Percentiles rank a stretch among this genome's conserved stretches.
These are phyloP conservation scores for Tetrapisispora taiwanensis DNA, from an alignment of 805 yeast species.

Conservation along the genomic window DNA sequence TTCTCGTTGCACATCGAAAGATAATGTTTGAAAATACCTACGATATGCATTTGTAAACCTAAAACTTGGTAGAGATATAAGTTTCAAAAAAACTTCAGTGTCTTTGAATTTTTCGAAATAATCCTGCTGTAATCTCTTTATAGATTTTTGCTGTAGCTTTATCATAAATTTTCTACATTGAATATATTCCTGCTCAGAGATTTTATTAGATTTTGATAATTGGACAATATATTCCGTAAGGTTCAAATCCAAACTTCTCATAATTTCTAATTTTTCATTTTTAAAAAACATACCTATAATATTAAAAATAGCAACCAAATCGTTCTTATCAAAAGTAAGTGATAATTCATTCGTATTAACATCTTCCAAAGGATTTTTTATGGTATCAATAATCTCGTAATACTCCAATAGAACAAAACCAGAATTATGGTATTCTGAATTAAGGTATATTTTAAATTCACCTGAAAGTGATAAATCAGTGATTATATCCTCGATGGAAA, in stretches of 20 bases:
- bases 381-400: slow-evolving; percentile 57
- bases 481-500: slow-evolving; percentile 14
- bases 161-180: slow-evolving; percentile 54
- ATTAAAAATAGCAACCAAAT: slow-evolving; percentile 22
- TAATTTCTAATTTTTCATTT: slow-evolving; percentile 13
- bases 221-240: slow-evolving; percentile 12
- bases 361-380: slow-evolving; percentile 60
- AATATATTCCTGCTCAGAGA: slow-evolving; percentile 11
- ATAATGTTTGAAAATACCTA: neutral
- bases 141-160: slow-evolving; percentile 45
- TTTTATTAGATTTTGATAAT: slow-evolving; percentile 3
- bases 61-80: slow-evolving; percentile 32
- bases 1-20: neutral
- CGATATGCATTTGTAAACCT: neutral
- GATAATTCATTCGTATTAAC: slow-evolving; percentile 25
- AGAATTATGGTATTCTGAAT: slow-evolving; percentile 1
- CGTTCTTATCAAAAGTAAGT: slow-evolving; percentile 14
- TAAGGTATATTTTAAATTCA: slow-evolving; percentile 12
- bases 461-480: slow-evolving; percentile 10
- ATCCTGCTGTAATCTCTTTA: slow-evolving; percentile 40
- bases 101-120: slow-evolving; percentile 51
- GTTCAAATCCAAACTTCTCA: slow-evolving; percentile 13
- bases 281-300: slow-evolving; percentile 9
- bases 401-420: slow-evolving; percentile 38
- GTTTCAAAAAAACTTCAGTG: slow-evolving; percentile 45